These are phyloP conservation scores for Cytospora piceicola DNA, from an alignment of 2,329 filamentous ascomycete genomes.

Conservation along the genomic window DNA sequence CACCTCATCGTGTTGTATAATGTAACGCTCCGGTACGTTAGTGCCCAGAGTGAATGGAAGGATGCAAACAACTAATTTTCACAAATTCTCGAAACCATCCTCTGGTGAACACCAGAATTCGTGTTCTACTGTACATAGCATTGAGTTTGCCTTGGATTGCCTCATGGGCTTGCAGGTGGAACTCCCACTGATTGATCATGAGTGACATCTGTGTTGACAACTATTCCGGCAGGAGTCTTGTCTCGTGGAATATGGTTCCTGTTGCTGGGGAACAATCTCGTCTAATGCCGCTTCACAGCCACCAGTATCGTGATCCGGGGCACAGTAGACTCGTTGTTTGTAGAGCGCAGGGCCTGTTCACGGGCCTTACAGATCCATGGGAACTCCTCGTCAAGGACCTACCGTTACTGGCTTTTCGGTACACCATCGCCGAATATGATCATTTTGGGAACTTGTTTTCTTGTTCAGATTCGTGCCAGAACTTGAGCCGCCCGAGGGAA, in stretches of 20 bases:
- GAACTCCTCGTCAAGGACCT: conserved; percentile 71
- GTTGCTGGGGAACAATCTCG: conserved; percentile 68
- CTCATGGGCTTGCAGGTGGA: conserved; percentile 80
- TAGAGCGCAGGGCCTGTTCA: conserved; percentile 27
- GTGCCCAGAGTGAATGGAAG: conserved; percentile 57
- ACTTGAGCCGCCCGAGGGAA: conserved; percentile 65
- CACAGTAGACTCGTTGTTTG: conserved; percentile 29
- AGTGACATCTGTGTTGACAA: conserved; percentile 85
- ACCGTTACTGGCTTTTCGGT: conserved; percentile 79
- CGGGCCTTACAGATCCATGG: conserved; percentile 69
- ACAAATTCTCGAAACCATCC: too few species aligned
- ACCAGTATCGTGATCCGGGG: conserved; percentile 75
- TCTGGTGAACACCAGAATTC: too few species aligned
- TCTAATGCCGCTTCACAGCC: conserved; percentile 88
- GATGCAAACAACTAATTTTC: too few species aligned
- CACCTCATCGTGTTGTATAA: conserved; percentile 74
- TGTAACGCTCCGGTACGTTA: conserved; percentile 82
- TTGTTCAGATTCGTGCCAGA: conserved; percentile 67
- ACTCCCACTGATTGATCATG: conserved; percentile 78
- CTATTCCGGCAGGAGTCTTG: conserved; percentile 75
- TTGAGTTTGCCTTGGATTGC: conserved; percentile 68
- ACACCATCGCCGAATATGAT: conserved; percentile 89
- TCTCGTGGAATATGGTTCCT: conserved; percentile 40
- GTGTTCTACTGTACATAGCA: too few species aligned
- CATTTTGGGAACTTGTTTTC: conserved; percentile 67